Evolutionary conservation across 192 early-diverging fungal species (phyloP).

Genomic region (Gigaspora rosea): DNA sequence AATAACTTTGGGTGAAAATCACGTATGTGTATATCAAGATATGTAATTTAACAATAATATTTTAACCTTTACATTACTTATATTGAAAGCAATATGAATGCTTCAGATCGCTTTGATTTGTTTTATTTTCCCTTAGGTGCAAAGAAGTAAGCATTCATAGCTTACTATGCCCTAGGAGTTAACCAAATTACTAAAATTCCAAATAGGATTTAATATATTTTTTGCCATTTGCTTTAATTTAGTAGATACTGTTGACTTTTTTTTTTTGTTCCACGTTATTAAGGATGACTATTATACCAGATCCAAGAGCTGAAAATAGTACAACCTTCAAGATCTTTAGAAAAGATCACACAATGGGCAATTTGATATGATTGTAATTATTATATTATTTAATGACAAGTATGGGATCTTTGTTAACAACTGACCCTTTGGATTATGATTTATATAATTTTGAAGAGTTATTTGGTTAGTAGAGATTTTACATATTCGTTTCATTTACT

Average conservation of each 20-base stretch:
- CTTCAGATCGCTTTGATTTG: slow-evolving; percentile 81
- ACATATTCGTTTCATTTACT: slow-evolving; percentile 2
- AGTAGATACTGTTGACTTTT: not conserved
- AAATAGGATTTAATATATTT: not conserved
- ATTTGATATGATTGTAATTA: slow-evolving; percentile 90
- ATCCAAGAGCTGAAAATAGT: slow-evolving; percentile 92
- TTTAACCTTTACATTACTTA: no score
- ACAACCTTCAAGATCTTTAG: slow-evolving; percentile 87
- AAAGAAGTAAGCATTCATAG: slow-evolving; percentile 54
- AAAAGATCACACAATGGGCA: slow-evolving; percentile 98
- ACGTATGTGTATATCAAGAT: no score
- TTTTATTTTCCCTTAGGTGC: slow-evolving; percentile 76
- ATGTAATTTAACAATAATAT: no score
- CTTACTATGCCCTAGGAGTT: not conserved
- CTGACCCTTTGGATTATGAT: no score
- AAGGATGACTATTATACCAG: slow-evolving; percentile 79
- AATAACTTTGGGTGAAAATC: no score
- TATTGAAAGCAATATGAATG: slow-evolving; percentile 77
- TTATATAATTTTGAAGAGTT: no score
- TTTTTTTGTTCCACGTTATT: not conserved
- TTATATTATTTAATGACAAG: no score
- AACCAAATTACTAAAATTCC: not conserved
- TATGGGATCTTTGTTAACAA: no score
- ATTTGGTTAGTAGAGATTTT: no score
- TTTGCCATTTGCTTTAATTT: not conserved